phyloP scores from a whole-genome alignment of 768 basidiomycete genomes.

The Tremella yokohamensis region DNA sequence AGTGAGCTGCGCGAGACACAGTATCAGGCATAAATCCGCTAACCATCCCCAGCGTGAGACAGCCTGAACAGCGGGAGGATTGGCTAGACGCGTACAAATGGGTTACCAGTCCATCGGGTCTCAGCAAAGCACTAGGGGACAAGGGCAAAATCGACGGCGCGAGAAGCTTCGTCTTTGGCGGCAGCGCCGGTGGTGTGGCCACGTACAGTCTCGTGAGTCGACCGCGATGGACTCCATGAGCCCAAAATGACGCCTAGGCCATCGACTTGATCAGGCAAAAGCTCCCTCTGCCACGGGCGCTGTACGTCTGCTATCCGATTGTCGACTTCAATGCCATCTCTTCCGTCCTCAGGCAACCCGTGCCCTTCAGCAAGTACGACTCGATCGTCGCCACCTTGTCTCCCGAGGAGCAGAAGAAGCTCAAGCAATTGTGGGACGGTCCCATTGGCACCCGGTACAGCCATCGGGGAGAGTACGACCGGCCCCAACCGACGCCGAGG shows the following conservation, averaged over 20 bases:
- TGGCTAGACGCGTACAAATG: constrained; percentile 5
- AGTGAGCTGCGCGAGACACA: background rate
- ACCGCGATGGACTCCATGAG: background rate
- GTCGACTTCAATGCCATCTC: background rate
- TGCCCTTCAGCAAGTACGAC: background rate
- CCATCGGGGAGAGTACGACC: background rate
- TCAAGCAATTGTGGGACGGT: constrained; percentile 1
- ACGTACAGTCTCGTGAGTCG: background rate
- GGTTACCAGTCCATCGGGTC: background rate
- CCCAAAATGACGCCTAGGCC: background rate
- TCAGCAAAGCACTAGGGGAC: background rate
- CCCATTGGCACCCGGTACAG: background rate
- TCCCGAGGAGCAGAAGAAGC: background rate
- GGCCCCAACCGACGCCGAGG: background rate
- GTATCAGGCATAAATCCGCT: too few species aligned
- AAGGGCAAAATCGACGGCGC: background rate
- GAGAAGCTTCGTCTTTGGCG: constrained; percentile 1
- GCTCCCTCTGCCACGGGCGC: background rate
- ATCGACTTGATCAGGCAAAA: background rate
- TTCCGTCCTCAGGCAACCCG: too few species aligned
- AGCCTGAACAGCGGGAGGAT: constrained; percentile 2
- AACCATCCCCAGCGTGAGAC: background rate
- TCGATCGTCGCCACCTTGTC: background rate
- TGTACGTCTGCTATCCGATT: constrained; percentile 3
- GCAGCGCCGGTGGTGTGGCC: constrained; percentile 6